A percentile compares a stretch with the other conserved stretches of the same genome.
phyloP scores from a whole-genome alignment of 495 filamentous ascomycete genomes.

The Aspergillus funiculosus region DNA sequence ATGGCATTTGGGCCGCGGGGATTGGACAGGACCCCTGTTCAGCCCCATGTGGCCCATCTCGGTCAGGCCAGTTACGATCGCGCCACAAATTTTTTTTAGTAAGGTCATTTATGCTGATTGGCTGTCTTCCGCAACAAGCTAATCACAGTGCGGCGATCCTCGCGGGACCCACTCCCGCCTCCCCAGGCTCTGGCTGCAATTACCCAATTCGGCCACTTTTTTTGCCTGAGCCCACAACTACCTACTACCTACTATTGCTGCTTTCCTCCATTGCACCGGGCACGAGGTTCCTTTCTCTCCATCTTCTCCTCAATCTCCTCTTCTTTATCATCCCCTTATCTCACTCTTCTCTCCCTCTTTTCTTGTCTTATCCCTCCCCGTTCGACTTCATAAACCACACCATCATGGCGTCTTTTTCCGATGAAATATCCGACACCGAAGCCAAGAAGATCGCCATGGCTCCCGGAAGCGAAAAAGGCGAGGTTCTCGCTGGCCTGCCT shows the following conservation, averaged over 20 bases:
- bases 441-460: conserved; percentile 15
- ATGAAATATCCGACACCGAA: conserved; percentile 14
- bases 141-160: background rate
- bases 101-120: background rate
- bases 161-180: background rate
- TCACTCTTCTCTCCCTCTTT: background rate
- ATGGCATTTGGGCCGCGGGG: no score
- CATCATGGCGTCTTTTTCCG: conserved; percentile 13
- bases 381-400: background rate
- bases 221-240: background rate
- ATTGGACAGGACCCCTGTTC: no score
- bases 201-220: background rate
- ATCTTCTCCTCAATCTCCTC: no score
- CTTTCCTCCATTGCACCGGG: no score
- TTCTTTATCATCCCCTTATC: no score
- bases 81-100: conserved; percentile 6
- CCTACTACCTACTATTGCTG: no score
- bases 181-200: background rate
- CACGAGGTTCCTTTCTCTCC: no score
- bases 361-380: background rate
- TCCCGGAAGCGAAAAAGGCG: conserved; percentile 9
- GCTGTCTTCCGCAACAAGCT: background rate
- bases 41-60: background rate
- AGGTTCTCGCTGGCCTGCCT: conserved; percentile 12
- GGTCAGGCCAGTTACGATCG: background rate